phyloP scores from a whole-genome alignment of 352 stramenopile genomes.

The Globisporangium echinulatum region DNA sequence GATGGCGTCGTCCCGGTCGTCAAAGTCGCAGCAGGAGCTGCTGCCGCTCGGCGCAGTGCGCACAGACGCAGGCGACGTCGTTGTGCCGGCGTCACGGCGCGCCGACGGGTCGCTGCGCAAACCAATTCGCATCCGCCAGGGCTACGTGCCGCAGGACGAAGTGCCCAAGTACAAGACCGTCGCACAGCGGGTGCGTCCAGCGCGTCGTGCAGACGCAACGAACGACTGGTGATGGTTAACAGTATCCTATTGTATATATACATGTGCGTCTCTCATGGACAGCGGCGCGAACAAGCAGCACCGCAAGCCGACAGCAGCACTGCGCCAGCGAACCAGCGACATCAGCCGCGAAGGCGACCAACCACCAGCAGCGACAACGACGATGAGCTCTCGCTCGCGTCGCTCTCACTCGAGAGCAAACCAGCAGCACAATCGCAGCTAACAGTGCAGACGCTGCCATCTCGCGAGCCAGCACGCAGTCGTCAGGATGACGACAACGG shows the following conservation, averaged over 20 bases:
- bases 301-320: too few species aligned
- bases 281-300: slow-evolving; percentile 7
- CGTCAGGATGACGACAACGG: background rate
- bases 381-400: slow-evolving; percentile 21
- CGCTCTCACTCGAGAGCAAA: slow-evolving; percentile 27
- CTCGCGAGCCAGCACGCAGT: too few species aligned
- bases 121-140: slow-evolving; percentile 71
- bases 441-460: background rate
- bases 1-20: slow-evolving; percentile 1
- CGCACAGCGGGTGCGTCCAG: slow-evolving; percentile 32
- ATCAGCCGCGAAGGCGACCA: background rate
- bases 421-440: background rate
- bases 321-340: slow-evolving; percentile 2
- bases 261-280: slow-evolving; percentile 5
- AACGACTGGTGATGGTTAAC: too few species aligned
- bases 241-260: background rate
- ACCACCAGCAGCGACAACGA: background rate
- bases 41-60: slow-evolving; percentile 62
- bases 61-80: slow-evolving; percentile 48
- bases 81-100: slow-evolving; percentile 54
- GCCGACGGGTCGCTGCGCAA: slow-evolving; percentile 75
- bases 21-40: background rate
- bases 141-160: slow-evolving; percentile 80
- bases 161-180: slow-evolving; percentile 75
- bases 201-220: too few species aligned